Evolutionary conservation across 345 rosid genomes (phyloP).

Genomic region (Dipteronia sinensis): DNA sequence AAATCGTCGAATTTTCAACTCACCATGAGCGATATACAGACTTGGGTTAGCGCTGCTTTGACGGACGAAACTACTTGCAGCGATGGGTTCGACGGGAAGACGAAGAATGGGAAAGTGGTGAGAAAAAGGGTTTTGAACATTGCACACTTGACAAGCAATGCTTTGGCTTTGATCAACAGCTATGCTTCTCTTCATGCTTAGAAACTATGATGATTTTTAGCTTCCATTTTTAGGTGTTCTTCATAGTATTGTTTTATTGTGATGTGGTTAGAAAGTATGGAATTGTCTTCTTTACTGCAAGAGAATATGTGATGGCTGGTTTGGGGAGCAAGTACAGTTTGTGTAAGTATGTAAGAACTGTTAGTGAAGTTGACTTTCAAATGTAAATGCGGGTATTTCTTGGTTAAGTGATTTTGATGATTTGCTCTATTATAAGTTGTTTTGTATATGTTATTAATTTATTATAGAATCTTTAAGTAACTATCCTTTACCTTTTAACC

Average conservation of each 20-base stretch:
- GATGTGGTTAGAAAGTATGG: neutral
- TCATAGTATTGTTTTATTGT: neutral
- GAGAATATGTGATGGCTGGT: neutral
- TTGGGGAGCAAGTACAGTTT: neutral
- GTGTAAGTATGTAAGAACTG: neutral
- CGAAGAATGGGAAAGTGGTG: conserved; percentile 46
- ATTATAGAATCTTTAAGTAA: too few relatives aligned
- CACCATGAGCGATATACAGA: conserved; percentile 56
- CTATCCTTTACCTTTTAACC: too few relatives aligned
- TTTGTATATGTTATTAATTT: too few relatives aligned
- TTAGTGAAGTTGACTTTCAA: neutral
- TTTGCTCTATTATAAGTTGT: too few relatives aligned
- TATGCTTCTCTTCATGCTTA: conserved; percentile 56
- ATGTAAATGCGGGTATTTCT: neutral
- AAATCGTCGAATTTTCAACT: conserved; percentile 35
- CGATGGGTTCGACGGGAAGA: conserved; percentile 59
- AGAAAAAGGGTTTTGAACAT: conserved; percentile 42
- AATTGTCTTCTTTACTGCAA: neutral
- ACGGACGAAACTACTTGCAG: conserved; percentile 70
- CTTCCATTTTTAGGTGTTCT: neutral
- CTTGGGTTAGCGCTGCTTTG: conserved; percentile 84
- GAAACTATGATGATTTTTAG: neutral
- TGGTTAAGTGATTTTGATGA: too few relatives aligned
- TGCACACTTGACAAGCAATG: conserved; percentile 73
- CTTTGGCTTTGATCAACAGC: conserved; percentile 68